Base-by-base conservation (phyloP, 495 filamentous ascomycete species). In the Neurospora intermedia region DNA sequence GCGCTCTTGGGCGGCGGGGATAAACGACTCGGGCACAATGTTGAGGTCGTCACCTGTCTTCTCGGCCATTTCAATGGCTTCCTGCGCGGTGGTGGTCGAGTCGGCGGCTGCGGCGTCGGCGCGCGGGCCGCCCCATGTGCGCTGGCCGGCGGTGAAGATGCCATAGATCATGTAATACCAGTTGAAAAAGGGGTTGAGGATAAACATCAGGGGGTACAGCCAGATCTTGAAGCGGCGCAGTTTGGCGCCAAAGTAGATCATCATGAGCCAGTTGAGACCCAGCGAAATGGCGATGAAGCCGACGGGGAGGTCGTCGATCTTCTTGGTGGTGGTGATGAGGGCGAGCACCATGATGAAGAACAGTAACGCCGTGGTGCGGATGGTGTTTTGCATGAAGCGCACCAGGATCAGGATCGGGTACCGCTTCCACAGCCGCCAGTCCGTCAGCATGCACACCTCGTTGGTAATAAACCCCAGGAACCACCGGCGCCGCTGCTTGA, bases 381-480 rank as follows among this genome's bases (percentile, higher is more conserved):
- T 97, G 7, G 94, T 99, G 83, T 98, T 96, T 74, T 97, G 94
- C 89, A 95, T 91, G 80, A 99, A 94, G 46, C 96, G 91, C 45
- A 99, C 90, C 69, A 94, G 74, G 73, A 93, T 90, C n/a, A 99
- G 85, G 70, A 98, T 86, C 0, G 96, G 94, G 80, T 99, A 99
- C 70, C 93, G 88, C 78, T 85, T 91, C 95, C 95, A 98, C 35
- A 98, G 86, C 72, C 96, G 88, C 76, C 91, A 87, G 82, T 99
- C 96, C 13, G 96, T 99, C 83, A 99, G 84, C 96, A 99, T 98
- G 84, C 96, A 98, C 2, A 93, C 95, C 77, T 98, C 96, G 81
- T 99, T 99, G 18, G 96, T 98, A 82, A 99, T 96, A 80, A 97
- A 98, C 1, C 96, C 96, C 69, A 99, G 86, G 78, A 99, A 99